phyloP scores from a whole-genome alignment of 2,329 filamentous ascomycete genomes.

The Orbilia oligospora region DNA sequence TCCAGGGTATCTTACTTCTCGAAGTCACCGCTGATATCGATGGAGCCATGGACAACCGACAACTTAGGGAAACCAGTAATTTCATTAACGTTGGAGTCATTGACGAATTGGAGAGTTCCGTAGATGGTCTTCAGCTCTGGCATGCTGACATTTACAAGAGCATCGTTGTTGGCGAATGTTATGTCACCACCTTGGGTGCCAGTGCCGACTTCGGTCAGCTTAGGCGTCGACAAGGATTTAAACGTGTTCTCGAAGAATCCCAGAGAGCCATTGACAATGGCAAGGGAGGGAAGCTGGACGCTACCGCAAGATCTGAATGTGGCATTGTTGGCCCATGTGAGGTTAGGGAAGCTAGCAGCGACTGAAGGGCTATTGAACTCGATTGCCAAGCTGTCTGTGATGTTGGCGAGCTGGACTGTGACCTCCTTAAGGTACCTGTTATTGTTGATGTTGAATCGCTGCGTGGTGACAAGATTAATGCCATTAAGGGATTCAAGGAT shows the following conservation, averaged over 20 bases:
- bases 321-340: slow-evolving; percentile 83
- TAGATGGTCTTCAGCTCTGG: slow-evolving; percentile 77
- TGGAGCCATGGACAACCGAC: slow-evolving; percentile 79
- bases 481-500: slow-evolving; percentile 82
- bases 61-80: slow-evolving; percentile 80
- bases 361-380: slow-evolving; percentile 84
- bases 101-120: slow-evolving; percentile 87
- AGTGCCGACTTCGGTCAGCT: slow-evolving; percentile 77
- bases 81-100: slow-evolving; percentile 82
- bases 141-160: slow-evolving; percentile 81
- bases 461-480: slow-evolving; percentile 82
- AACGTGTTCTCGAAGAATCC: slow-evolving; percentile 87
- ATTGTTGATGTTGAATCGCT: slow-evolving; percentile 87
- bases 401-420: slow-evolving; percentile 82
- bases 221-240: slow-evolving; percentile 74
- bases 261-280: slow-evolving; percentile 81
- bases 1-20: slow-evolving; percentile 74
- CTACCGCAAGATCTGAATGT: slow-evolving; percentile 84
- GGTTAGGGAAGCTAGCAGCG: slow-evolving; percentile 80
- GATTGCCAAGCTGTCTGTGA: slow-evolving; percentile 79
- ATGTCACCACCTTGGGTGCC: slow-evolving; percentile 69
- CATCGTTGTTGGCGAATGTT: slow-evolving; percentile 76
- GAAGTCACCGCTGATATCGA: slow-evolving; percentile 89
- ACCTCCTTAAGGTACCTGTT: slow-evolving; percentile 84
- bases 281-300: slow-evolving; percentile 80